A percentile compares a stretch with the other conserved stretches of the same genome.
These are phyloP conservation scores for Gossypium davidsonii DNA, from an alignment of 441 rosid genomes.

Conservation along the genomic window DNA sequence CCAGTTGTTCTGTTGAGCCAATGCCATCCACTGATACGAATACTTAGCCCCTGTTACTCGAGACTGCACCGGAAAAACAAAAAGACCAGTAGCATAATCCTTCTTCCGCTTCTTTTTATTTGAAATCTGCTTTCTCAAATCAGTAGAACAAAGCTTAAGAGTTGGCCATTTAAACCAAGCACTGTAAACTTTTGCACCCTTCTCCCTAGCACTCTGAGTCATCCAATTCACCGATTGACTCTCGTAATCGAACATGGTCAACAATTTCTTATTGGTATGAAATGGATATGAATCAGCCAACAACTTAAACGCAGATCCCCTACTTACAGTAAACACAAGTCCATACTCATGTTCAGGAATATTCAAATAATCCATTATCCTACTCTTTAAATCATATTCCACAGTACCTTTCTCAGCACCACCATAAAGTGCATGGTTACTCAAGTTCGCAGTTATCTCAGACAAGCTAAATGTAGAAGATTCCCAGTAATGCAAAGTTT, in stretches of 20 bases:
- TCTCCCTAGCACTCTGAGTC: conserved; percentile 86
- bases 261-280: conserved; percentile 71
- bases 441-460: conserved; percentile 91
- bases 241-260: conserved; percentile 97
- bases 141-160: conserved; percentile 87
- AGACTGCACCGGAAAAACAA: conserved; percentile 97
- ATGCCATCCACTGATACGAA: conserved; percentile 97
- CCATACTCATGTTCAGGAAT: conserved; percentile 96
- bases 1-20: conserved; percentile 95
- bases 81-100: conserved; percentile 80
- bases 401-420: conserved; percentile 89
- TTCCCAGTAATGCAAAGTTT: conserved; percentile 87
- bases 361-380: conserved; percentile 92
- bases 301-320: conserved; percentile 92
- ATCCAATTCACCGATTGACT: conserved; percentile 94
- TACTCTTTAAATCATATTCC: conserved; percentile 78
- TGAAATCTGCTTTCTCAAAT: conserved; percentile 78
- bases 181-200: conserved; percentile 78
- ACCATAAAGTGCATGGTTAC: conserved; percentile 94
- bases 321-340: conserved; percentile 90
- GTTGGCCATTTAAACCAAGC: conserved; percentile 98
- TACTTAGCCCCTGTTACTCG: conserved; percentile 90
- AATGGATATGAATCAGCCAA: conserved; percentile 87
- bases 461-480: conserved; percentile 90
- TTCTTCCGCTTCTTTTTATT: conserved; percentile 84